These are phyloP conservation scores for Annulohypoxylon stygium DNA, from an alignment of 495 filamentous ascomycete genomes.

Conservation along the genomic window DNA sequence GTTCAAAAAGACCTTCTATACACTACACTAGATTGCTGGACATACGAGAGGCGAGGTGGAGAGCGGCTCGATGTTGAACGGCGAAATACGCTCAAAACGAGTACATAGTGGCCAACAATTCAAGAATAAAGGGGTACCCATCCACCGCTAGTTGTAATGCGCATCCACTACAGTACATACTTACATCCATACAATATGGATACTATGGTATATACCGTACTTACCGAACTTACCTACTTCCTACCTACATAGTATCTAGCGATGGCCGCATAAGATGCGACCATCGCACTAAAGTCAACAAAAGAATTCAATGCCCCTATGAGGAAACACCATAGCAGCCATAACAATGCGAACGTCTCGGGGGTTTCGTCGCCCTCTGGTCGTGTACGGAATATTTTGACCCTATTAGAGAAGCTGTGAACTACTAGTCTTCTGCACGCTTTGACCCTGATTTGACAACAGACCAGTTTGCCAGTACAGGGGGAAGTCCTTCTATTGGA, in stretches of 20 bases:
- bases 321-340: constrained; percentile 6
- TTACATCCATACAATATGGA: background rate
- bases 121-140: constrained; percentile 28
- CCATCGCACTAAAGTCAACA: constrained; percentile 34
- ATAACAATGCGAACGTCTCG: constrained; percentile 24
- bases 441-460: constrained; percentile 40
- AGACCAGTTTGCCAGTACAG: constrained; percentile 36
- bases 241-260: constrained; percentile 7
- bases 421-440: constrained; percentile 42
- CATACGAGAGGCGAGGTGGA: constrained; percentile 36
- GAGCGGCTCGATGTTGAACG: constrained; percentile 6
- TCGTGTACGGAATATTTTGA: constrained; percentile 37
- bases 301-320: constrained; percentile 36
- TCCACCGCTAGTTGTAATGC: constrained; percentile 43
- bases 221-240: background rate
- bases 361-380: constrained; percentile 21
- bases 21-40: background rate
- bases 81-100: constrained; percentile 8
- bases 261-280: constrained; percentile 42
- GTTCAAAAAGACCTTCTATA: constrained; percentile 21
- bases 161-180: constrained; percentile 17
- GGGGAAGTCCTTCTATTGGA: constrained; percentile 38
- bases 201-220: background rate
- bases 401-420: constrained; percentile 37
- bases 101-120: constrained; percentile 14